Conservation (phyloP, 1,139 yeast genomes). For the Sugiyamaella xylanicola region DNA sequence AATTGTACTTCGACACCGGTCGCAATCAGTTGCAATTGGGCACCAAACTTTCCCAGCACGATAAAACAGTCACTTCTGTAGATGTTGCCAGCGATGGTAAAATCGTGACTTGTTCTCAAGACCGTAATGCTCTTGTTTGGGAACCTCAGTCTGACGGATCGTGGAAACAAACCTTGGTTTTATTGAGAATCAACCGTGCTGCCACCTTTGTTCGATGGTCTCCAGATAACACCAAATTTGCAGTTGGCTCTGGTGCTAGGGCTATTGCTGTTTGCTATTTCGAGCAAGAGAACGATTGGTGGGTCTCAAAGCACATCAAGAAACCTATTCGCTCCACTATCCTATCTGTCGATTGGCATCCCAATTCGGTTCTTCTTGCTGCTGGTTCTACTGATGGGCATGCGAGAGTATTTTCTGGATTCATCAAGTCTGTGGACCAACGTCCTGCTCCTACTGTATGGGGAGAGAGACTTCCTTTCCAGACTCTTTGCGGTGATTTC, state of each 20-base stretch:
- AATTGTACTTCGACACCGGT: slow-evolving; percentile 63
- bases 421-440: slow-evolving; percentile 81
- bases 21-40: slow-evolving; percentile 49
- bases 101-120: slow-evolving; percentile 96
- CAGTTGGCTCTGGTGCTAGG: slow-evolving; percentile 95
- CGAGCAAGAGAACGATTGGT: slow-evolving; percentile 97
- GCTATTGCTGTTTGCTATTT: slow-evolving; percentile 94
- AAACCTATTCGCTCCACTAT: slow-evolving; percentile 90
- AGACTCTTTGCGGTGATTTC: slow-evolving; percentile 86
- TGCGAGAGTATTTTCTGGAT: slow-evolving; percentile 91
- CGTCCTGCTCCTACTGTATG: slow-evolving; percentile 82
- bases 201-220: slow-evolving; percentile 96
- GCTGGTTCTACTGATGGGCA: slow-evolving; percentile 96
- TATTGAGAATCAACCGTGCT: slow-evolving; percentile 89
- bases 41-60: slow-evolving; percentile 78
- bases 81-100: slow-evolving; percentile 89
- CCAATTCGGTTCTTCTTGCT: slow-evolving; percentile 84
- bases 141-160: slow-evolving; percentile 63
- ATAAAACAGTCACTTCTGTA: slow-evolving; percentile 91
- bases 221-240: slow-evolving; percentile 89
- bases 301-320: slow-evolving; percentile 96
- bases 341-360: slow-evolving; percentile 90
- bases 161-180: slow-evolving; percentile 86
- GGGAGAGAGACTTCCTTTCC: slow-evolving; percentile 97
- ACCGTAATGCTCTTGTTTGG: slow-evolving; percentile 97